Base-by-base conservation (phyloP, 75 land plant species). In the Pinus tabuliformis region DNA sequence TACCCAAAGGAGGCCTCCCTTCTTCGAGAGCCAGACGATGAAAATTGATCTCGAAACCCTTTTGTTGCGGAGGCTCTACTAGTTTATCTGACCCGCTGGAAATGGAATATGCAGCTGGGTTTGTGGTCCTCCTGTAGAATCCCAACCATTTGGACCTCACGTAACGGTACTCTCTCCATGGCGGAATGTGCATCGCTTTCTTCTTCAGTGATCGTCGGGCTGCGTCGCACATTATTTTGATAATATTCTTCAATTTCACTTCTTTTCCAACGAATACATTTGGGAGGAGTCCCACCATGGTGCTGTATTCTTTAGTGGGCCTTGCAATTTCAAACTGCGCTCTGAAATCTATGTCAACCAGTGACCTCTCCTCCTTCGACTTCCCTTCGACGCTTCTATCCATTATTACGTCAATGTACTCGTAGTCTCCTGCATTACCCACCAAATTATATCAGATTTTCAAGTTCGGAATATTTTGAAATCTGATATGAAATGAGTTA, bases 141-240 rank as follows among this genome's bases (percentile, higher is more conserved):
- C 86, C 80, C 28, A 83, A 77, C 88, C 88, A 86, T 72, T 86
- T 86, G 52, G 88, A 81, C 17, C 75, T 49, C 80, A 86, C 68
- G 70, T 83, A 83, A 11, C 63, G 66, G 16, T 71, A 79, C 58
- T 86, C 83, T 36, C 88, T 76, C 88, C 88, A 86, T 37, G 88
- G 88, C 54, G 88, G 86, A 17, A 86, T 54, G 5, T 65, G 78
- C 82, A 86, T 80, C 17, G 79, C 79, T 30, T 73, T 76, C 59
- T 80, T 73, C 86, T 76, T 86, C 26, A 86, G 58, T 0, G 88
- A 86, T 24, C 58, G 57, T 73, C 77, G 80, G 79, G 74, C 83
- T 18, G 76, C 79, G 5, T 80, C 79, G 24, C 77, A 80, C 86
- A 86, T 74, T 17, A 83, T 18, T 13, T 70, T 76, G 15, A 86